Evolutionary conservation across 225 moss, liverwort and hornwort genomes (phyloP), one percentile per base, ranked within the genome.

Genomic region (Polytrichum formosum): DNA sequence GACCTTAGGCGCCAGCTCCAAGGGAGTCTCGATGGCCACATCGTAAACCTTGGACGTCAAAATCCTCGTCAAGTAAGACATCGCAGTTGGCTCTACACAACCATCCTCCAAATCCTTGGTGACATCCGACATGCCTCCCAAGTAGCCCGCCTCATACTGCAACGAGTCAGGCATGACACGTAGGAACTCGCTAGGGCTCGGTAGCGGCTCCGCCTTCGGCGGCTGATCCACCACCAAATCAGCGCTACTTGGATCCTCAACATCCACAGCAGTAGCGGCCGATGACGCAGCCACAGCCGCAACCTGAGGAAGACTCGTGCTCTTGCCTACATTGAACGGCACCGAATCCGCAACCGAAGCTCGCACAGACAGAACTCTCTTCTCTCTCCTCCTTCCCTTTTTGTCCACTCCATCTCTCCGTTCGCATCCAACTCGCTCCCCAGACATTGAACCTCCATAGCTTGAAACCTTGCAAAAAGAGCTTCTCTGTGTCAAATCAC

Each of bases 31-130:
- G 56, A 93, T 87, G 1, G 96, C 96, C 54, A 97, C 93, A 46
- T 97, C 93, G 75, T 97, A 97, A 6, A 97, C 96, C 67, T 86
- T 92, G 0, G 93, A 88, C 1, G 92, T 89, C 63, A 97, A 68
- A 68, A 92, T 97, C 29, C 90, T 85, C 17, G 96, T 97, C 53
- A 97, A 68, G 76, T 97, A 97, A 2, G 85, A 86, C 68, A 93
- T 70, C 22, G 92, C 87, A 5, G 88, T 85, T 23, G 87, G 88
- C 2, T 79, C 84, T 61, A 67, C 74, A 29, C 54, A 18, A 26
- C 70, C 72, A 26, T 17, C 71, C 59, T 72, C 71, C 26, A 56
- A 68, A 68, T 80, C 87, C 71, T 33, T 61, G 1, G 96, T 97
- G 19, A 31, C 70, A 0, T 83, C 79, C 4, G 92, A 79, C 30